Evolutionary conservation across 805 yeast genomes (phyloP).

Genomic region (Suhomyces sp.): DNA sequence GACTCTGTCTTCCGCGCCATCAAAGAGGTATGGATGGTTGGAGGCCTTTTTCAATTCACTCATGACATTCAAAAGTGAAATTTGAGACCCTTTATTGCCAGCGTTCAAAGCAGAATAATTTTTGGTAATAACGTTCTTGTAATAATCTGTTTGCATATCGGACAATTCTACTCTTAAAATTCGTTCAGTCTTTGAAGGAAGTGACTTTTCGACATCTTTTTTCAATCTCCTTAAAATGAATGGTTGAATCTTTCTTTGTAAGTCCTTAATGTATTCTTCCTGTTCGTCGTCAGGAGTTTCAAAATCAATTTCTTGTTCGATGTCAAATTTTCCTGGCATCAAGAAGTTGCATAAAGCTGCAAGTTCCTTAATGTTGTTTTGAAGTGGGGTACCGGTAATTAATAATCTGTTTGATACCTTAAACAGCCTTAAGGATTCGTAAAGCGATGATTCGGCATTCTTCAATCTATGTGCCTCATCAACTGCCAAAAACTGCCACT

Average conservation of each 20-base stretch:
- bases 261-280: slow-evolving; percentile 81
- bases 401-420: slow-evolving; percentile 80
- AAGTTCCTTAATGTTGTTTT: slow-evolving; percentile 90
- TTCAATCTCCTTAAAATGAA: slow-evolving; percentile 90
- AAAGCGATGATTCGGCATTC: slow-evolving; percentile 88
- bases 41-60: slow-evolving; percentile 95
- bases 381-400: slow-evolving; percentile 98
- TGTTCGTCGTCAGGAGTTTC: slow-evolving; percentile 85
- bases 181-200: slow-evolving; percentile 94
- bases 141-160: slow-evolving; percentile 92
- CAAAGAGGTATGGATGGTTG: slow-evolving; percentile 94
- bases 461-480: slow-evolving; percentile 98
- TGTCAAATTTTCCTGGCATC: slow-evolving; percentile 90
- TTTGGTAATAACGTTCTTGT: slow-evolving; percentile 87
- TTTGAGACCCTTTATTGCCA: slow-evolving; percentile 75
- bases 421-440: slow-evolving; percentile 82
- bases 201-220: slow-evolving; percentile 94
- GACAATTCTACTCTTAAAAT: slow-evolving; percentile 93
- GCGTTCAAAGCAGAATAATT: slow-evolving; percentile 90
- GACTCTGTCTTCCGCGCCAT: slow-evolving; percentile 85
- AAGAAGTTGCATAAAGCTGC: slow-evolving; percentile 93
- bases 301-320: slow-evolving; percentile 94
- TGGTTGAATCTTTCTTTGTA: slow-evolving; percentile 85
- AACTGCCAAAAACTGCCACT: slow-evolving; percentile 96
- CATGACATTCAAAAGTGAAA: slow-evolving; percentile 88